Base-by-base conservation (phyloP, 352 stramenopile species). In the Peronospora belbahrii region DNA sequence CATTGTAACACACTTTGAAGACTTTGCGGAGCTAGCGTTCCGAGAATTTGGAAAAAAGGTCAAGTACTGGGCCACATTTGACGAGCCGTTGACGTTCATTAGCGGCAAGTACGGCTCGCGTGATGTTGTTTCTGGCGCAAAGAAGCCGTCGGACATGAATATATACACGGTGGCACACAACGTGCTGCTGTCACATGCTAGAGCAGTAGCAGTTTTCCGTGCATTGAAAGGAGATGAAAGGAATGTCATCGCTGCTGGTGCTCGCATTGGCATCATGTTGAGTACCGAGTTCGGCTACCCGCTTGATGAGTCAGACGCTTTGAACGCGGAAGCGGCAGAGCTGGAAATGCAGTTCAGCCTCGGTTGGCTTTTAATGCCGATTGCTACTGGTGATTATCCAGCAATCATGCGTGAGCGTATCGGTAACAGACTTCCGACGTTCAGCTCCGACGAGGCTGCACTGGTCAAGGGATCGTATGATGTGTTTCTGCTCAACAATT, bases 401-500 rank as follows among this genome's bases (percentile, higher is more conserved):
- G 37, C 64, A 11, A 70, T 85, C 19, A 98, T 98, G 93, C 77
- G 72, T 25, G 45, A 88, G 27, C 69, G 72, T 33, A 70, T 85
- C 2, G 79, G 86, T 3, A 61, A 73, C 10, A 66, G 78, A 17
- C 60, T 98, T 18, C 92, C 92, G 2, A 34, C 40, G 27, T 98
- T 98, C 56, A 95, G 84, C 24, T 3, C 44, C 1, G 62, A 85
- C 5, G 70, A 97, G 48, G 45, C 75, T 11, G 65, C 64, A 25
- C 30, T 88, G 1, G 47, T 98, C 11, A 76, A 79, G 34, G 79
- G 71, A 15, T 96, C 83, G 32, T 83, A 81, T 48, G 95, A 98
- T 56, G 89, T 98, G 34, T 83, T 98, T 43, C 95, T 96, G 43
- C 58, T 98, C 6, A 98, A 97, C 65, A 82, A 97, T 55, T 98